Percentiles rank a stretch among this genome's conserved stretches.
These are phyloP conservation scores for Nannizziopsis barbatae DNA, from an alignment of 2,329 filamentous ascomycete species.

Conservation along the genomic window DNA sequence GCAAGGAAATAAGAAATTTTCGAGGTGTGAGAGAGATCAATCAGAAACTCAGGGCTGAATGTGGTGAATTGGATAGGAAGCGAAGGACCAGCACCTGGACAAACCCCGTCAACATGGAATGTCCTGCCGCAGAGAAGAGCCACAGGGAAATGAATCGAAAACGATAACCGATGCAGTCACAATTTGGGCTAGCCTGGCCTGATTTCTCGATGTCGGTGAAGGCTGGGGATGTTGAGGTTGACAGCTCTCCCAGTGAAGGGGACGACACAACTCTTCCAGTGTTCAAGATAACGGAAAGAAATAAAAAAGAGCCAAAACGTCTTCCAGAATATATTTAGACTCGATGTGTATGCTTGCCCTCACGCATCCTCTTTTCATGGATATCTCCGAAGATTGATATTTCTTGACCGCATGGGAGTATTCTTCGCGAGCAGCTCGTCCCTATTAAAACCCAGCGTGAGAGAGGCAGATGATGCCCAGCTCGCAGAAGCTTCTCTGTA, in stretches of 20 bases:
- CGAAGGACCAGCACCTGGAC: too few species aligned
- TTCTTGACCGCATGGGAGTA: constrained; percentile 4
- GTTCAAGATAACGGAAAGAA: not conserved
- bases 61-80: too few species aligned
- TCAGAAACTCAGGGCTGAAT: too few species aligned
- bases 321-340: not conserved
- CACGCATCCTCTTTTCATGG: constrained; percentile 7
- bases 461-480: not conserved
- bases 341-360: constrained; percentile 1
- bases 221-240: too few species aligned
- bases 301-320: not conserved
- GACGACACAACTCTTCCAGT: not conserved
- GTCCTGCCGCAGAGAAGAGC: too few species aligned
- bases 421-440: not conserved
- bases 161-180: not conserved
- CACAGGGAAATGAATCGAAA: too few species aligned
- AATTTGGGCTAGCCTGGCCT: too few species aligned
- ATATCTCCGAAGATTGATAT: constrained; percentile 4
- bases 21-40: too few species aligned
- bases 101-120: too few species aligned
- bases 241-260: too few species aligned
- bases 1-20: too few species aligned
- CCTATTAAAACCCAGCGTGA: not conserved
- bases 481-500: constrained; percentile 2
- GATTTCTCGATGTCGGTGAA: too few species aligned